Evolutionary conservation across 1,284 basidiomycete species (phyloP).

Genomic region (Ganoderma meredithae): DNA sequence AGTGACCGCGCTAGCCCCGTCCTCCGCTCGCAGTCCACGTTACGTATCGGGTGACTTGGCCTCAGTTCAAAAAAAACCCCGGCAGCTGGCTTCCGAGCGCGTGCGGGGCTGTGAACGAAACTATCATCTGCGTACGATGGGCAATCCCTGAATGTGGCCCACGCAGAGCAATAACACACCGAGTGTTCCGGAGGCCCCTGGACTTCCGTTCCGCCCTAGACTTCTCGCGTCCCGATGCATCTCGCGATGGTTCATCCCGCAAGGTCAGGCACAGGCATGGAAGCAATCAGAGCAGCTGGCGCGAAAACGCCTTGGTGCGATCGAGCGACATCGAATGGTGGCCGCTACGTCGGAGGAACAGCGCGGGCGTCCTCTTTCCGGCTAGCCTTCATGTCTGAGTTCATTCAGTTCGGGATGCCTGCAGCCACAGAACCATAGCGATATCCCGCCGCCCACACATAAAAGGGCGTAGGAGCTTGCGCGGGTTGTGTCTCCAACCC

Average conservation of each 20-base stretch:
- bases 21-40: constrained; percentile 29
- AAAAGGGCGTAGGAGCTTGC: constrained; percentile 27
- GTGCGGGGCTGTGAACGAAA: constrained; percentile 22
- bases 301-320: constrained; percentile 13
- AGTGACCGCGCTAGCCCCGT: constrained; percentile 25
- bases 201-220: not conserved
- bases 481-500: not conserved
- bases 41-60: constrained; percentile 22
- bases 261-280: constrained; percentile 27
- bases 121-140: constrained; percentile 20
- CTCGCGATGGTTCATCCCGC: constrained; percentile 21
- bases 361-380: constrained; percentile 29
- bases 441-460: constrained; percentile 28
- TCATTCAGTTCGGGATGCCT: constrained; percentile 23
- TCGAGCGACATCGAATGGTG: constrained; percentile 27
- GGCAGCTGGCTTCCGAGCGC: constrained; percentile 25
- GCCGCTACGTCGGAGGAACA: constrained; percentile 23
- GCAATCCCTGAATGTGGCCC: constrained; percentile 15
- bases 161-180: constrained; percentile 21
- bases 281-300: constrained; percentile 25
- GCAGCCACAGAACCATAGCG: constrained; percentile 21
- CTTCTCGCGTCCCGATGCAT: constrained; percentile 20
- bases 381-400: constrained; percentile 29
- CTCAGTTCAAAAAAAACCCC: constrained; percentile 21
- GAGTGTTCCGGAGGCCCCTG: constrained; percentile 15